These are phyloP conservation scores for Thermothielavioides terrestris DNA, from an alignment of 495 filamentous ascomycete species.

Conservation along the genomic window DNA sequence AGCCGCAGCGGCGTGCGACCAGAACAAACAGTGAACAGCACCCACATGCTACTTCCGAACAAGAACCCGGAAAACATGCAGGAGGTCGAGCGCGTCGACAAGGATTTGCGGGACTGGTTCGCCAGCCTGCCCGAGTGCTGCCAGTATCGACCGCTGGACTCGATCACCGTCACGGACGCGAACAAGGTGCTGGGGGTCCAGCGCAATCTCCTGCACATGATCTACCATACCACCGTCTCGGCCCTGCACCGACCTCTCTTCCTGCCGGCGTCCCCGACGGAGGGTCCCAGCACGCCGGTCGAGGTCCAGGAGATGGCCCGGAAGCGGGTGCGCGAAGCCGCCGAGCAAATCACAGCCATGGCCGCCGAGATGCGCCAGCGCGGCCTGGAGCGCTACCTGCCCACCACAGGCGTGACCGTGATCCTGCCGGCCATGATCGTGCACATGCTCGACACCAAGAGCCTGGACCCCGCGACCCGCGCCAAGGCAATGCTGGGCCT, in stretches of 20 bases:
- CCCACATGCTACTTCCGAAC: conserved; percentile 83
- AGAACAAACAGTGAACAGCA: conserved; percentile 64
- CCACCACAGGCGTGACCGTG: conserved; percentile 81
- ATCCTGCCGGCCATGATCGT: conserved; percentile 86
- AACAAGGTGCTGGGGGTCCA: conserved; percentile 54
- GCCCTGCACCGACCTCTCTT: conserved; percentile 84
- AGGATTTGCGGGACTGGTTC: conserved; percentile 64
- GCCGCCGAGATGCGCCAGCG: conserved; percentile 60
- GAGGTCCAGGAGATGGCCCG: conserved; percentile 71
- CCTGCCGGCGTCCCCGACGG: conserved; percentile 58
- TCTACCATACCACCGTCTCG: conserved; percentile 78
- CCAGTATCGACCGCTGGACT: conserved; percentile 45
- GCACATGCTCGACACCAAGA: conserved; percentile 82
- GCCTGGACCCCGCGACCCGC: conserved; percentile 56
- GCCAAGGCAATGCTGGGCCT: conserved; percentile 66
- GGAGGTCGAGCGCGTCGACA: conserved; percentile 63
- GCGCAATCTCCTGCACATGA: conserved; percentile 74
- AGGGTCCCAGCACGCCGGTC: conserved; percentile 42
- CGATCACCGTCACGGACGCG: conserved; percentile 37
- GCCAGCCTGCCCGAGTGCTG: conserved; percentile 59
- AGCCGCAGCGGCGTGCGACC: conserved; percentile 64
- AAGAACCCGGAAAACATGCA: conserved; percentile 70
- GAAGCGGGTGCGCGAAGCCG: conserved; percentile 67
- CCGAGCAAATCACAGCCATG: conserved; percentile 71
- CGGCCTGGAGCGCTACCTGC: conserved; percentile 66